phyloP scores from a whole-genome alignment of 805 yeast genomes.

The Barnettozyma californica region DNA sequence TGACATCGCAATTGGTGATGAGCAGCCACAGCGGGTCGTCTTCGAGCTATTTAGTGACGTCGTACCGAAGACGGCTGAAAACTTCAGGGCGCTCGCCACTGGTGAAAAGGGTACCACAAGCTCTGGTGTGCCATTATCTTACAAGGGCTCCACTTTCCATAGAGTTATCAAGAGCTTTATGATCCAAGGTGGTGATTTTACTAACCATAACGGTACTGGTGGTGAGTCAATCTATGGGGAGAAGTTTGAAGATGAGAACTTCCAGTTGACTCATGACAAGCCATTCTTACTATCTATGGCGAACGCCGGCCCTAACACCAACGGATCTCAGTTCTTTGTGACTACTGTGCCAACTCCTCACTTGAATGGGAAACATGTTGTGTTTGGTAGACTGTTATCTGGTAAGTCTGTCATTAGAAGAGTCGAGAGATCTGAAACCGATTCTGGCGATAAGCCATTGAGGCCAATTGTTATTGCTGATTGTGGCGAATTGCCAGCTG shows the following conservation, averaged over 20 bases:
- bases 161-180: constrained; percentile 84
- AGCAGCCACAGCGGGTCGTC: constrained; percentile 66
- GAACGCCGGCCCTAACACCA: constrained; percentile 91
- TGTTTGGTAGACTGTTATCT: constrained; percentile 80
- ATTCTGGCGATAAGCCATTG: constrained; percentile 63
- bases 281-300: constrained; percentile 96
- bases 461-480: constrained; percentile 66
- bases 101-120: constrained; percentile 73
- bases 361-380: constrained; percentile 93
- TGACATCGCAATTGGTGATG: constrained; percentile 72
- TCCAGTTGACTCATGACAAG: constrained; percentile 64
- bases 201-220: constrained; percentile 67
- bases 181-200: constrained; percentile 88
- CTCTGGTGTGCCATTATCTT: constrained; percentile 61
- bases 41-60: constrained; percentile 69
- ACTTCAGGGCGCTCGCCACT: constrained; percentile 82
- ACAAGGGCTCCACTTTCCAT: constrained; percentile 88
- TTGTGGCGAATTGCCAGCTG: constrained; percentile 72
- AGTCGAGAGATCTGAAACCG: constrained; percentile 68
- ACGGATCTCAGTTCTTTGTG: constrained; percentile 93
- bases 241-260: constrained; percentile 88
- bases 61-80: constrained; percentile 86
- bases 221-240: constrained; percentile 83
- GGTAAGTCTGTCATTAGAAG: constrained; percentile 80
- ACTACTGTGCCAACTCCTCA: constrained; percentile 94